Evolutionary conservation across 768 basidiomycete species (phyloP).

Genomic region (Rhodotorula paludigena): DNA sequence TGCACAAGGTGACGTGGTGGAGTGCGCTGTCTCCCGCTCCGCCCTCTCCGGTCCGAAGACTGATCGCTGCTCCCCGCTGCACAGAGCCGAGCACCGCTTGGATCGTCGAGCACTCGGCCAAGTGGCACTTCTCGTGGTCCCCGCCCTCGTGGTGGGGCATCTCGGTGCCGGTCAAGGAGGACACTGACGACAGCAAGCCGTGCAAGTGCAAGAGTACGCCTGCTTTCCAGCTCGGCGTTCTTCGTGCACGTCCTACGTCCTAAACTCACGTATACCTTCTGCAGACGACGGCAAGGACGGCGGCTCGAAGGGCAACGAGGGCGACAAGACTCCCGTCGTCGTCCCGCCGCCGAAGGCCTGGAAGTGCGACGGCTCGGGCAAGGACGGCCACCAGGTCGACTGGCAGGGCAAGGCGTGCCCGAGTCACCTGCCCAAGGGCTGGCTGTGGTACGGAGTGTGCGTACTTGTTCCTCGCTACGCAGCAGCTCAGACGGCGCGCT

Average conservation of each 20-base stretch:
- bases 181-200: too few species aligned
- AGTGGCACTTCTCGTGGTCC: too few species aligned
- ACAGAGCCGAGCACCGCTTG: constrained; percentile 12
- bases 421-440: neutral
- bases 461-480: neutral
- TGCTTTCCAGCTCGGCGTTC: neutral
- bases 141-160: neutral
- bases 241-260: neutral
- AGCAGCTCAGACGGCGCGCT: too few species aligned
- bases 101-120: neutral
- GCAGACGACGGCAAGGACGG: constrained; percentile 12
- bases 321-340: neutral
- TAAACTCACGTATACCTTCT: neutral
- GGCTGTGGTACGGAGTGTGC: neutral
- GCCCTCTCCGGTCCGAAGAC: neutral
- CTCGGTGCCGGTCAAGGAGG: too few species aligned
- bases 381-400: neutral
- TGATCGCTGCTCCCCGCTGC: too few species aligned
- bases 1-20: neutral
- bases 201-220: constrained; percentile 1
- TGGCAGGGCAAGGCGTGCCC: constrained; percentile 3
- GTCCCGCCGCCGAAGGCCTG: neutral
- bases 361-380: neutral
- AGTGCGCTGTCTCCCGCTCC: neutral
- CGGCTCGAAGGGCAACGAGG: neutral